These are phyloP conservation scores for Asclepias syriaca DNA, from an alignment of 257 asterid genomes.

Conservation along the genomic window DNA sequence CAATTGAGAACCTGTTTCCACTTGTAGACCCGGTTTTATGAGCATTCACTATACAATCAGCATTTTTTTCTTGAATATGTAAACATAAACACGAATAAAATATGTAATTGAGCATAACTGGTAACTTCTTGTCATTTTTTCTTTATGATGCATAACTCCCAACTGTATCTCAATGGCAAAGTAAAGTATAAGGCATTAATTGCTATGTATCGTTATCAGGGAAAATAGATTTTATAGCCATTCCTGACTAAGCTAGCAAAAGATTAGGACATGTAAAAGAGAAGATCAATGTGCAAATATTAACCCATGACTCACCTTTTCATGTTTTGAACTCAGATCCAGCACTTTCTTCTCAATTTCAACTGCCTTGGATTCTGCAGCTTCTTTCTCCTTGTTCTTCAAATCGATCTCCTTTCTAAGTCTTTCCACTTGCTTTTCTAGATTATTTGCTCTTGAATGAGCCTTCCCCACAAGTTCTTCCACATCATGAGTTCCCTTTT, in stretches of 20 bases:
- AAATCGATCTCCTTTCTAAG: slow-evolving; percentile 43
- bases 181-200: background rate
- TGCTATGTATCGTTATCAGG: background rate
- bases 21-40: background rate
- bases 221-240: background rate
- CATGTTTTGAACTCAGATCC: slow-evolving; percentile 47
- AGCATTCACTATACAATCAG: background rate
- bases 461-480: slow-evolving; percentile 66
- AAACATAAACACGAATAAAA: background rate
- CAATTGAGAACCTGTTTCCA: background rate
- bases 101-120: background rate
- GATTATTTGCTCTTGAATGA: slow-evolving; percentile 58
- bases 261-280: background rate
- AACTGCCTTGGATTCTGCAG: slow-evolving; percentile 43
- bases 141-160: background rate
- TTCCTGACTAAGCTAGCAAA: background rate
- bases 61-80: background rate
- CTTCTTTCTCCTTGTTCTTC: slow-evolving; percentile 49
- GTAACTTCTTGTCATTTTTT: background rate
- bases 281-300: background rate
- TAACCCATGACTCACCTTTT: slow-evolving; percentile 38
- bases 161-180: background rate
- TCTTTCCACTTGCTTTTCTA: slow-evolving; percentile 65
- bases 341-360: slow-evolving; percentile 57
- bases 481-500: slow-evolving; percentile 51